Conservation (phyloP, 805 yeast genomes). For the Brettanomyces custersianus region DNA sequence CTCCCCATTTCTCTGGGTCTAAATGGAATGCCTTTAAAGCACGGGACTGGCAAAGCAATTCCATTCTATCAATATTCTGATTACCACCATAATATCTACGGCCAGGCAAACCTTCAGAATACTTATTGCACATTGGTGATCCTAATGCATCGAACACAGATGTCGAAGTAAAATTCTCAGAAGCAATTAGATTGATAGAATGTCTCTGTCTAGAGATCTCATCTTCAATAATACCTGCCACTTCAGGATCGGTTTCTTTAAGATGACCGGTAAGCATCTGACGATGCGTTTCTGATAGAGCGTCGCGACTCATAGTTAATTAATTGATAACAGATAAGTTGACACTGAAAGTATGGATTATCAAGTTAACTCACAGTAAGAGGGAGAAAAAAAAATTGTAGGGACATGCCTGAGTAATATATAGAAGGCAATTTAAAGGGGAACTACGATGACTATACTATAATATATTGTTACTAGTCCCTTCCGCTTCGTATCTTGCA, state of each 20-base stretch:
- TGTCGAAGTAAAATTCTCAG: constrained; percentile 94
- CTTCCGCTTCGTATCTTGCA: too few relatives aligned
- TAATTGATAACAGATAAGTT: too few relatives aligned
- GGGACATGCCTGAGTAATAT: too few relatives aligned
- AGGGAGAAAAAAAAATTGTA: too few relatives aligned
- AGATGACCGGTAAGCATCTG: constrained; percentile 55
- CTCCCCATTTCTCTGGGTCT: constrained; percentile 87
- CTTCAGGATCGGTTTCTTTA: constrained; percentile 69
- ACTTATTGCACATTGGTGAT: constrained; percentile 96
- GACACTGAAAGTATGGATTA: too few relatives aligned
- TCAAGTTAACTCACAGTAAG: too few relatives aligned
- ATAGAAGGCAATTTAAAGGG: too few relatives aligned
- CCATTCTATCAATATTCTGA: constrained; percentile 92
- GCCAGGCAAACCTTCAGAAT: constrained; percentile 98
- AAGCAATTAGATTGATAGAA: constrained; percentile 89
- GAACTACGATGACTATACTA: too few relatives aligned
- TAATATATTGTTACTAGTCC: too few relatives aligned
- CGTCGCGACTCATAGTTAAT: constrained; percentile 37
- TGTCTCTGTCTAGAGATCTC: constrained; percentile 90
- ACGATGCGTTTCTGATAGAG: constrained; percentile 58
- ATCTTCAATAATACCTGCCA: constrained; percentile 59
- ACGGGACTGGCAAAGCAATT: constrained; percentile 84
- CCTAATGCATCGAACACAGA: constrained; percentile 96
- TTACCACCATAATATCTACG: constrained; percentile 99
- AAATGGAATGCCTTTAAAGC: constrained; percentile 85